Conservation (phyloP, 2,329 filamentous ascomycete genomes). For the Teratosphaeria viscida region DNA sequence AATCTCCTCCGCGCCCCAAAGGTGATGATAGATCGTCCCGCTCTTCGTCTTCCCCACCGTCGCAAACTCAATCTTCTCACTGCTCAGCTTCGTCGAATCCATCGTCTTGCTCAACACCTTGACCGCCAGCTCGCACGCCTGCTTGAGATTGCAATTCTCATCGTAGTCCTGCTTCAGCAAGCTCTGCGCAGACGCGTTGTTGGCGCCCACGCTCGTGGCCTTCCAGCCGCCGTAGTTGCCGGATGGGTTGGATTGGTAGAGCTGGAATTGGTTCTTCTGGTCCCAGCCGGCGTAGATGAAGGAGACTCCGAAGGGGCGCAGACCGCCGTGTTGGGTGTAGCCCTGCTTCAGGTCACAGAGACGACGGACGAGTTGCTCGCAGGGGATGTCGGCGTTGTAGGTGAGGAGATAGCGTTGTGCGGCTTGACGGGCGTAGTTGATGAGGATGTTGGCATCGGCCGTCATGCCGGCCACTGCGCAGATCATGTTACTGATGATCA, state of each 20-base stretch:
- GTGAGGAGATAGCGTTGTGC: constrained; percentile 96
- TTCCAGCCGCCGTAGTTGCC: constrained; percentile 99
- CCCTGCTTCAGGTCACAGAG: constrained; percentile 98
- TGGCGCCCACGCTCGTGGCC: constrained; percentile 92
- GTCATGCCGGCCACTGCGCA: constrained; percentile 99
- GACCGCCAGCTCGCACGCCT: constrained; percentile 93
- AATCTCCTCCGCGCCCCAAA: constrained; percentile 96
- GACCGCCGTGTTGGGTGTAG: constrained; percentile 97
- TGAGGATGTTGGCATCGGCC: constrained; percentile 98
- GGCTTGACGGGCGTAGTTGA: constrained; percentile 97
- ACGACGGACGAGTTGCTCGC: constrained; percentile 92
- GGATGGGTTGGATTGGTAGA: constrained; percentile 97
- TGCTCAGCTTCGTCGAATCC: constrained; percentile 97
- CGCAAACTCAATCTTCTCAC: constrained; percentile 99
- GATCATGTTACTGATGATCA: constrained; percentile 88
- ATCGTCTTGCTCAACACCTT: constrained; percentile 99
- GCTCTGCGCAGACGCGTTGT: constrained; percentile 95
- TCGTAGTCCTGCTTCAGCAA: constrained; percentile 99
- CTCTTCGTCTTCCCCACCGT: constrained; percentile 92
- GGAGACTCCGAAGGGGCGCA: constrained; percentile 93
- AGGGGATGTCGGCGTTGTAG: constrained; percentile 99
- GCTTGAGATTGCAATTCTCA: constrained; percentile 91
- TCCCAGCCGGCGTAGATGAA: constrained; percentile 99
- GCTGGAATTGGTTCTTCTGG: constrained; percentile 89
- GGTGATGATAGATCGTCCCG: constrained; percentile 94